phyloP scores from a whole-genome alignment of 257 asterid genomes.

The Nicotiana obtusifolia region DNA sequence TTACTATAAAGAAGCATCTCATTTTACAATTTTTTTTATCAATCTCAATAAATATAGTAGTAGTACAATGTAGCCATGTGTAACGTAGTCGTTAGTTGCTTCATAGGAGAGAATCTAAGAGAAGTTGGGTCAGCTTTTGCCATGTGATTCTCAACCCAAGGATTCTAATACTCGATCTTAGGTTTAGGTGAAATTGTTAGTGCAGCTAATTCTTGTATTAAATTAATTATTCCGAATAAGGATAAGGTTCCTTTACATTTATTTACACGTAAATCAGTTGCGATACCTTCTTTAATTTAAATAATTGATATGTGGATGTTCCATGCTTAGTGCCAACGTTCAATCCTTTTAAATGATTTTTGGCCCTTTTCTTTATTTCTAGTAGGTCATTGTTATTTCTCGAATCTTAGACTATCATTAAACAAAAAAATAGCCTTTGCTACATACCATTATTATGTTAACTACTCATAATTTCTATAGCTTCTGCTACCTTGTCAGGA shows the following conservation, averaged over 20 bases:
- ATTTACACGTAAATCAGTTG: neutral
- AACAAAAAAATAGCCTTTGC: neutral
- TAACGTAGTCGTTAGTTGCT: neutral
- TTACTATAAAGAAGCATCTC: no score
- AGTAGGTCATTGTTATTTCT: neutral
- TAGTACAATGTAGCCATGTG: neutral
- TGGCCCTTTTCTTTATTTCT: neutral
- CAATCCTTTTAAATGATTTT: neutral
- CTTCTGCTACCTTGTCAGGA: neutral
- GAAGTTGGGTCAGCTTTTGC: slow-evolving; percentile 10
- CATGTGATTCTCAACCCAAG: slow-evolving; percentile 5
- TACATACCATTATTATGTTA: neutral
- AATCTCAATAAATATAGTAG: no score
- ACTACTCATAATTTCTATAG: neutral
- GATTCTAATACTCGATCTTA: neutral
- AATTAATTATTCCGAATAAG: neutral
- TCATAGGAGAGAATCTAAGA: slow-evolving; percentile 3
- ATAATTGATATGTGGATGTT: neutral
- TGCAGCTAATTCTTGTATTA: neutral
- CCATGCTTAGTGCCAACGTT: neutral
- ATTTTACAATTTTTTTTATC: no score
- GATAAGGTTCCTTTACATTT: slow-evolving; percentile 4
- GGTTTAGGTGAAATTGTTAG: neutral
- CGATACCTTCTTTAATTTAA: neutral
- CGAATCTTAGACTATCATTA: neutral